Conservation (phyloP, 768 basidiomycete genomes). For the Hysterangium stoloniferum region DNA sequence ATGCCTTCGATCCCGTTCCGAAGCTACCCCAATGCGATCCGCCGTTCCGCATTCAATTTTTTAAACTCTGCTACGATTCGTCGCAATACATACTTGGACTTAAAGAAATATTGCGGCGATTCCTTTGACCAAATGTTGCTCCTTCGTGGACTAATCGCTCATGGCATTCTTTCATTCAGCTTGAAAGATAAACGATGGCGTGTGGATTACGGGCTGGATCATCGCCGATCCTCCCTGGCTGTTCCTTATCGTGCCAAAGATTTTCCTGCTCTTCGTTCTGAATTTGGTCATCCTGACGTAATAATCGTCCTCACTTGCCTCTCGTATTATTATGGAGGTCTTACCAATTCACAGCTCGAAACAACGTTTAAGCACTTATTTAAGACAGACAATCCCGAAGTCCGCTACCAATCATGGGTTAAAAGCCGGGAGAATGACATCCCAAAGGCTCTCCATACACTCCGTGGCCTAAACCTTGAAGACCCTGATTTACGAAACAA, state of each 20-base stretch:
- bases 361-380: slow-evolving; percentile 31
- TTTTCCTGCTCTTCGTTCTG: slow-evolving; percentile 35
- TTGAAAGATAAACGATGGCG: slow-evolving; percentile 38
- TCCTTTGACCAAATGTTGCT: slow-evolving; percentile 34
- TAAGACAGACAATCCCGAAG: slow-evolving; percentile 32
- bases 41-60: slow-evolving; percentile 18
- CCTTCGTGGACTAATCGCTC: slow-evolving; percentile 36
- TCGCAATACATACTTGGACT: background rate
- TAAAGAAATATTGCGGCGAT: slow-evolving; percentile 1
- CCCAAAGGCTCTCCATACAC: slow-evolving; percentile 24
- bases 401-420: slow-evolving; percentile 38
- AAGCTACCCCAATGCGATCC: slow-evolving; percentile 15
- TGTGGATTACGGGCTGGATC: slow-evolving; percentile 44
- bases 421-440: slow-evolving; percentile 14
- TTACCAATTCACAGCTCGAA: slow-evolving; percentile 31
- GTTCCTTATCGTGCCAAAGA: slow-evolving; percentile 50
- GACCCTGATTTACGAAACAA: slow-evolving; percentile 27
- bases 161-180: slow-evolving; percentile 32
- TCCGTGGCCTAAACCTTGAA: slow-evolving; percentile 36
- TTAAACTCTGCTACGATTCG: slow-evolving; percentile 18
- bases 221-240: slow-evolving; percentile 35
- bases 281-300: slow-evolving; percentile 48
- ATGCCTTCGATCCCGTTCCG: slow-evolving; percentile 17
- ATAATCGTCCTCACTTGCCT: slow-evolving; percentile 38
- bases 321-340: slow-evolving; percentile 42